Percentiles rank a stretch among this genome's conserved stretches.
These are phyloP conservation scores for Metschnikowia lachancei DNA, from an alignment of 805 yeast species.

Conservation along the genomic window DNA sequence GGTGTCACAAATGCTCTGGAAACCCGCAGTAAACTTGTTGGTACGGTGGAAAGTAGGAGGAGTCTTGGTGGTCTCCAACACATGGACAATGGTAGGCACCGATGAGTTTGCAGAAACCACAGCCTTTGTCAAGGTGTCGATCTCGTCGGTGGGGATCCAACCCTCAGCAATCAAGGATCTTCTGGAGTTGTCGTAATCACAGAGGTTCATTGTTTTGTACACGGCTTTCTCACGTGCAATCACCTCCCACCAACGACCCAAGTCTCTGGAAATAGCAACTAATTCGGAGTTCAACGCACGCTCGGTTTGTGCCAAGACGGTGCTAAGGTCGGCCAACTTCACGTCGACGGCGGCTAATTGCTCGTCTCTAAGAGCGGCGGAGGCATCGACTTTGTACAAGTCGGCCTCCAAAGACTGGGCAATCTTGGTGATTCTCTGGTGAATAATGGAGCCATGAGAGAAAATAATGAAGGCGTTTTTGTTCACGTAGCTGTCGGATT, in stretches of 20 bases:
- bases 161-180: slow-evolving; percentile 92
- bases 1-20: slow-evolving; percentile 91
- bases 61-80: slow-evolving; percentile 70
- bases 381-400: slow-evolving; percentile 56
- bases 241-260: slow-evolving; percentile 50
- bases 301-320: slow-evolving; percentile 34
- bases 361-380: slow-evolving; percentile 27
- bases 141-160: slow-evolving; percentile 86
- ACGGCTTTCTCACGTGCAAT: slow-evolving; percentile 78
- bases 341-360: slow-evolving; percentile 29
- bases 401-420: slow-evolving; percentile 88
- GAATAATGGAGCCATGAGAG: slow-evolving; percentile 80
- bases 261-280: slow-evolving; percentile 68
- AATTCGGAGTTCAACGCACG: slow-evolving; percentile 58
- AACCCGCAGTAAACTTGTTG: slow-evolving; percentile 91
- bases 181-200: slow-evolving; percentile 80
- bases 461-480: slow-evolving; percentile 86
- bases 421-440: slow-evolving; percentile 72
- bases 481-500: slow-evolving; percentile 53
- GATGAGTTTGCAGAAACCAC: slow-evolving; percentile 61
- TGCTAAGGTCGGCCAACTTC: slow-evolving; percentile 34
- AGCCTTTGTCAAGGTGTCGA: slow-evolving; percentile 61
- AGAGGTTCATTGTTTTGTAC: slow-evolving; percentile 70
- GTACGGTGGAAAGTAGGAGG: slow-evolving; percentile 96
- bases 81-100: slow-evolving; percentile 51